Conservation (phyloP, 495 filamentous ascomycete species). For the Thermothielavioides terrestris region DNA sequence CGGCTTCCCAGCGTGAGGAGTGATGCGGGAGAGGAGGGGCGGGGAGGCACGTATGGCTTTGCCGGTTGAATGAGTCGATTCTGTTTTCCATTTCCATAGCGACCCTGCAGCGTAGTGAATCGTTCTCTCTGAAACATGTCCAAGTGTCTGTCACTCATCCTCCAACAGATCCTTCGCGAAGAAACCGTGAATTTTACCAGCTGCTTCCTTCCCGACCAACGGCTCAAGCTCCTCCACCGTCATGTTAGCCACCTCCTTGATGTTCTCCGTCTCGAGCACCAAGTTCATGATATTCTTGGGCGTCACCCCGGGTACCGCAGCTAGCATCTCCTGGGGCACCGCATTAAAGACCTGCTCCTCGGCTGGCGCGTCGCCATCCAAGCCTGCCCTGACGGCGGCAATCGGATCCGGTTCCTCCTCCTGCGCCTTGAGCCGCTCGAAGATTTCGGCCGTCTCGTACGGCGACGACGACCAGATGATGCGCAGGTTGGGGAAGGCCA, state of each 20-base stretch:
- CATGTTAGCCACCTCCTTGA: conserved; percentile 84
- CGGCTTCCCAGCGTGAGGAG: neutral
- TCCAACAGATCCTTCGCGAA: conserved; percentile 72
- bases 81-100: neutral
- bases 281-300: conserved; percentile 63
- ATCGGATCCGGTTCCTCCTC: conserved; percentile 86
- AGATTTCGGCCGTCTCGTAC: conserved; percentile 96
- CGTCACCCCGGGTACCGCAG: conserved; percentile 77
- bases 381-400: conserved; percentile 70
- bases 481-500: conserved; percentile 81
- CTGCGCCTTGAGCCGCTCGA: conserved; percentile 82
- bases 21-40: neutral
- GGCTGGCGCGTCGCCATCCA: conserved; percentile 54
- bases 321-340: conserved; percentile 75
- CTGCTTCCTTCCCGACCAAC: conserved; percentile 73
- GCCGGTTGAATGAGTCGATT: too few relatives aligned
- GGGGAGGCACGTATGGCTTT: neutral
- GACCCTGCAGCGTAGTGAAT: neutral
- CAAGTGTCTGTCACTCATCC: conserved; percentile 14
- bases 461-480: conserved; percentile 91
- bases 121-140: neutral
- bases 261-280: conserved; percentile 62
- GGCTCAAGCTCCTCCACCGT: conserved; percentile 58
- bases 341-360: conserved; percentile 53
- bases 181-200: conserved; percentile 67